These are phyloP conservation scores for Apiospora malaysiana DNA, from an alignment of 2,329 filamentous ascomycete species.

Conservation along the genomic window DNA sequence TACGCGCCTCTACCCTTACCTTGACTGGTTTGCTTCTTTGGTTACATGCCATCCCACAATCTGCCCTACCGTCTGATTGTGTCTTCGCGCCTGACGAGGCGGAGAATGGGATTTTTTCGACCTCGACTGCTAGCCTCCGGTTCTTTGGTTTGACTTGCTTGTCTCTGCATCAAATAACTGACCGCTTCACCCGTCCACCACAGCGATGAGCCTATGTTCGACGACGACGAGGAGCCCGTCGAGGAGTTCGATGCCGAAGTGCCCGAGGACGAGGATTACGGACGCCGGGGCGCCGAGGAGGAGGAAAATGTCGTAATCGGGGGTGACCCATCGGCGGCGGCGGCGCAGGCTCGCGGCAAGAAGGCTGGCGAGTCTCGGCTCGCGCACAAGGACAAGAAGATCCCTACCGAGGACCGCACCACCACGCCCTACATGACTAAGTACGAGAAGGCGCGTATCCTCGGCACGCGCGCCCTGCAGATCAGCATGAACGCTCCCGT, in stretches of 20 bases:
- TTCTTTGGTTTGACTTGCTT: conserved; percentile 28
- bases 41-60: neutral
- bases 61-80: neutral
- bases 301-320: conserved; percentile 65
- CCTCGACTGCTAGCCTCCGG: neutral
- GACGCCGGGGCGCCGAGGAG: conserved; percentile 60
- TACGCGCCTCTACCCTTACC: neutral
- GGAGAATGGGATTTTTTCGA: neutral
- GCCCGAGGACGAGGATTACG: conserved; percentile 56
- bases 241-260: conserved; percentile 63
- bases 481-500: conserved; percentile 99
- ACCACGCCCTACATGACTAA: conserved; percentile 99
- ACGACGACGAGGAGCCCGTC: conserved; percentile 70
- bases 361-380: neutral
- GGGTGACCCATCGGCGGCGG: conserved; percentile 66
- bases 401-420: conserved; percentile 83
- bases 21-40: neutral
- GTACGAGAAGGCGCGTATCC: conserved; percentile 92
- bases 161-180: conserved; percentile 37
- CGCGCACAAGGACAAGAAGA: conserved; percentile 79
- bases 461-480: conserved; percentile 92
- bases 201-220: conserved; percentile 74
- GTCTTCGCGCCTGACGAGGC: neutral
- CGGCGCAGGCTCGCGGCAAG: conserved; percentile 53
- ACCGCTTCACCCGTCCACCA: conserved; percentile 43